Evolutionary conservation across 495 filamentous ascomycete genomes (phyloP), one percentile per base, ranked within the genome.

Genomic region (Rhypophila decipiens): DNA sequence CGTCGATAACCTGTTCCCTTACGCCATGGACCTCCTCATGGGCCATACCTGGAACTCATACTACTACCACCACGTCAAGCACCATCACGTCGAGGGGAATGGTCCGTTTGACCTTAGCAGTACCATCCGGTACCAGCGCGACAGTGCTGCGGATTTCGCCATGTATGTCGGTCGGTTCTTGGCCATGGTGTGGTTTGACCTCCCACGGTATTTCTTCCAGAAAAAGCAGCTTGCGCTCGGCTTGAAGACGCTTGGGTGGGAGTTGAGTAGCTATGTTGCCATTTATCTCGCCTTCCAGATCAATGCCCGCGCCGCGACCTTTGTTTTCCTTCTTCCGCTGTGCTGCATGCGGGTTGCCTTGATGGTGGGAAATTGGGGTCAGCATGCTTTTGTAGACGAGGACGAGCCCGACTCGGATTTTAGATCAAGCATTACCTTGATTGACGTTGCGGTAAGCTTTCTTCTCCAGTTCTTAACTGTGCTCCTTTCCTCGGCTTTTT

Each of bases 11-110:
- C 29, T 69, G 1, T 91, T 88, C 57, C 86, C 87, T 2, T 91
- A 89, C 53, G 56, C 89, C 15, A 65, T 78, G 22, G 83, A 88
- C 51, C 86, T 86, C 2, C 60, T 91, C 49, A 83, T 86, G 72
- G 87, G 87, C 2, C 86, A 90, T 53, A 88, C 87, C 0, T 90
- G 84, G 84, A 84, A 90, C 61, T 82, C 78, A 9, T 91, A 90
- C 63, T 91, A 74, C 59, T 88, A 87, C 55, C 87, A 91, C 60
- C 87, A 90, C 52, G 84, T 89, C 50, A 89, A 91, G 66, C 83
- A 87, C 59, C 87, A 90, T 57, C 87, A 90, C 53, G 82, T 90
- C 40, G 87, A 91, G 59, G 82, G 77, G 44, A 91, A 91, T 59
- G 87, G 86, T 1, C 84, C 85, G 0, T 70, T 80, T 31, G 87